phyloP scores from a whole-genome alignment of 345 rosid genomes.

The Citrus australasica region DNA sequence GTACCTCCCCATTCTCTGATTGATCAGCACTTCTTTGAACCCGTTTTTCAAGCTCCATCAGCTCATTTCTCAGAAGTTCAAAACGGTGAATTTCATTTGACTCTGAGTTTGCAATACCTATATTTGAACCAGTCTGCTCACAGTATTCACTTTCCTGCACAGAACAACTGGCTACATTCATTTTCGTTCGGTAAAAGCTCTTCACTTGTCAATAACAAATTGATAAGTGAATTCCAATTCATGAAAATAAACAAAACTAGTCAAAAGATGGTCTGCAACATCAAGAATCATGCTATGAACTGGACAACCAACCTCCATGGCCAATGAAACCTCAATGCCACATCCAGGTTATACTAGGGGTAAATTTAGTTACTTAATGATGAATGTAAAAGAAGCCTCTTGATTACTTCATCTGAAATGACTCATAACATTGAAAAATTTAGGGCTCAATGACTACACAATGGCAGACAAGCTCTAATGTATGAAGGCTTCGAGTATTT shows the following conservation, averaged over 20 bases:
- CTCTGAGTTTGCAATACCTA: slow-evolving; percentile 37
- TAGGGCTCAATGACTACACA: not conserved
- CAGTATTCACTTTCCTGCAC: slow-evolving; percentile 53
- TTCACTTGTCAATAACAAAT: slow-evolving; percentile 1
- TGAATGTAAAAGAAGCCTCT: not conserved
- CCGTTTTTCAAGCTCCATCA: slow-evolving; percentile 89
- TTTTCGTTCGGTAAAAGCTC: slow-evolving; percentile 5
- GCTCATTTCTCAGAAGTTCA: slow-evolving; percentile 78
- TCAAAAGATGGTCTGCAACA: not conserved
- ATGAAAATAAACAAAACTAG: not conserved
- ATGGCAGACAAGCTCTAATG: not conserved
- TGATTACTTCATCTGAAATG: not conserved
- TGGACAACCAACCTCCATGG: not conserved
- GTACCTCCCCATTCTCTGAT: slow-evolving; percentile 66
- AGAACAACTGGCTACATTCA: slow-evolving; percentile 13
- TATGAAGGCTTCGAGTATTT: not conserved
- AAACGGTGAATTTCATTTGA: slow-evolving; percentile 71
- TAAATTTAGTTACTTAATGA: not conserved
- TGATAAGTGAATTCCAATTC: not conserved
- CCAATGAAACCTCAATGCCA: not conserved
- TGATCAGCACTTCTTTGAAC: slow-evolving; percentile 73
- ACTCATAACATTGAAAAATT: not conserved
- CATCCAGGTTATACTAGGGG: not conserved
- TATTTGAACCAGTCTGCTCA: slow-evolving; percentile 31
- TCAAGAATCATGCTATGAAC: slow-evolving; percentile 2